Conservation (phyloP, 2,329 filamentous ascomycete species). For the Simplicillium aogashimaense region DNA sequence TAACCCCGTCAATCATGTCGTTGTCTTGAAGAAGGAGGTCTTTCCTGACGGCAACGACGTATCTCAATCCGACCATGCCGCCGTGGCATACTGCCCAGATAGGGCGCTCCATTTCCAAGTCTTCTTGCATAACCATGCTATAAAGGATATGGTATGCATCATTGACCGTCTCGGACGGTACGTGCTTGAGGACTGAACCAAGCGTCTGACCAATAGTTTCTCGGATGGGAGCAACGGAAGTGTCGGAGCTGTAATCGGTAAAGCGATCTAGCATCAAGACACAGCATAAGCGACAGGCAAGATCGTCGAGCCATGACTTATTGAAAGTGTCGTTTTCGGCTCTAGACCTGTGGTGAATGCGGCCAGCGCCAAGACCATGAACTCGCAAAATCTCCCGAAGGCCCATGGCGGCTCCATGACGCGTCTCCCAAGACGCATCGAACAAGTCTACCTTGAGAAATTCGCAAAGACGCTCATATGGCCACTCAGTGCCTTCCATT, state of each 20-base stretch:
- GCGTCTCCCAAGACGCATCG: conserved; percentile 87
- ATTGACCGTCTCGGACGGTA: conserved; percentile 70
- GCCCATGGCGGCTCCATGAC: conserved; percentile 93
- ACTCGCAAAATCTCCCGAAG: conserved; percentile 82
- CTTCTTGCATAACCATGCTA: conserved; percentile 84
- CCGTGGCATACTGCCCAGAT: conserved; percentile 96
- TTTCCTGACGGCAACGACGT: conserved; percentile 89
- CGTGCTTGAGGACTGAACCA: conserved; percentile 77
- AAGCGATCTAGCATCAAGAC: conserved; percentile 97
- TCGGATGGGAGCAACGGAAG: conserved; percentile 88
- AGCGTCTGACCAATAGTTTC: conserved; percentile 93
- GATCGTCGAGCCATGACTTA: conserved; percentile 79
- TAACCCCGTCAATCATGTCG: conserved; percentile 84
- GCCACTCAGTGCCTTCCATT: conserved; percentile 78
- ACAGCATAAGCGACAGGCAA: conserved; percentile 89
- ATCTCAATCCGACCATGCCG: conserved; percentile 93
- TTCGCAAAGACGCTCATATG: conserved; percentile 86
- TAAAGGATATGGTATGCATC: conserved; percentile 78
- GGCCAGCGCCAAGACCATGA: conserved; percentile 84
- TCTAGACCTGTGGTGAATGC: conserved; percentile 58
- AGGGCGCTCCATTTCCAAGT: conserved; percentile 61
- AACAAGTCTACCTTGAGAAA: conserved; percentile 92
- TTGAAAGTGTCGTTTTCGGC: conserved; percentile 72
- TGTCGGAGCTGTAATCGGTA: conserved; percentile 95
- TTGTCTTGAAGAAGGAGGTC: conserved; percentile 78